A percentile compares a stretch with the other conserved stretches of the same genome.
Evolutionary conservation across 345 rosid species (phyloP).

Genomic region (Isatis tinctoria): DNA sequence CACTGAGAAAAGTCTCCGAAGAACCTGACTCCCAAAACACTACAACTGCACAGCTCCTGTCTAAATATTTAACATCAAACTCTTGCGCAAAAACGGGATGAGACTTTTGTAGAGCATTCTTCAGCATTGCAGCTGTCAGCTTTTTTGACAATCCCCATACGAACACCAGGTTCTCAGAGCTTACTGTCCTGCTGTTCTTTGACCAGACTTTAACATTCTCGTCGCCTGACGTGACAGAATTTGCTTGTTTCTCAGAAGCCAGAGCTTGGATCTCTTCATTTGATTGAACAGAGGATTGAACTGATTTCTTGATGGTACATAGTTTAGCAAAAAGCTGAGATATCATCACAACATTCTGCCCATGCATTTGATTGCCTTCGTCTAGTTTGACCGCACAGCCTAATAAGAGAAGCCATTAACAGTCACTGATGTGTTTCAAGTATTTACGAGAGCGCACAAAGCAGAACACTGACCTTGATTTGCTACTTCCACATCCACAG

Average conservation of each 20-base stretch:
- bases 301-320: slow-evolving; percentile 48
- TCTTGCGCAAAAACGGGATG: slow-evolving; percentile 44
- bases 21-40: slow-evolving; percentile 56
- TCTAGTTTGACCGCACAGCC: slow-evolving; percentile 16
- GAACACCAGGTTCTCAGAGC: slow-evolving; percentile 66
- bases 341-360: slow-evolving; percentile 56
- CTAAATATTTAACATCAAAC: slow-evolving; percentile 58
- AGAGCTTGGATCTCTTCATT: slow-evolving; percentile 28
- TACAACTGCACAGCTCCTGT: slow-evolving; percentile 67
- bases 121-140: slow-evolving; percentile 54
- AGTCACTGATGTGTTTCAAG: not conserved
- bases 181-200: slow-evolving; percentile 47
- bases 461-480: slow-evolving; percentile 48
- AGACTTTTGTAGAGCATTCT: slow-evolving; percentile 53
- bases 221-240: slow-evolving; percentile 27
- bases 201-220: slow-evolving; percentile 58
- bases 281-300: slow-evolving; percentile 25
- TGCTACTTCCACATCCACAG: slow-evolving; percentile 62
- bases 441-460: not conserved
- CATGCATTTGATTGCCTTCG: slow-evolving; percentile 47
- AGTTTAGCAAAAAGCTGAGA: slow-evolving; percentile 74
- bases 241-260: slow-evolving; percentile 34
- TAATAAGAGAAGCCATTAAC: slow-evolving; percentile 12
- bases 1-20: slow-evolving; percentile 41
- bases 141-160: slow-evolving; percentile 61